Conservation (phyloP, 495 filamentous ascomycete species). For the Xylaria flabelliformis region DNA sequence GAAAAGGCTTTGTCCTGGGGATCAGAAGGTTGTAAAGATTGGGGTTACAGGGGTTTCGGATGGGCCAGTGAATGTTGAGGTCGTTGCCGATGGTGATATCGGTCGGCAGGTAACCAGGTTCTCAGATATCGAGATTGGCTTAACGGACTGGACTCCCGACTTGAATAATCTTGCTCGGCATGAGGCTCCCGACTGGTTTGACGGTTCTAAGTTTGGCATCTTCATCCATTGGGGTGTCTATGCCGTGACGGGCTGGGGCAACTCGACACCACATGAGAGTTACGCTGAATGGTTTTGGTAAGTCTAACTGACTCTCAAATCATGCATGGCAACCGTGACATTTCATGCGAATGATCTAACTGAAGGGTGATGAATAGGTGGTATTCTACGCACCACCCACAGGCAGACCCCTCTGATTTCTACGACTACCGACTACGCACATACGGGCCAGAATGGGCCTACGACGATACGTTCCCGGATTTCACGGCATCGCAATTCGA, state of each 20-base stretch:
- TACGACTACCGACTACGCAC: conserved; percentile 58
- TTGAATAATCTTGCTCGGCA: conserved; percentile 48
- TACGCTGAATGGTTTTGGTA: conserved; percentile 63
- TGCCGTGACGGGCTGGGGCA: conserved; percentile 62
- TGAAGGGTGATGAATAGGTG: conserved; percentile 27
- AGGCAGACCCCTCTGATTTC: conserved; percentile 40
- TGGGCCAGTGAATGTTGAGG: conserved; percentile 23
- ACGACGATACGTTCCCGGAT: conserved; percentile 62
- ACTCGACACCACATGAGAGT: conserved; percentile 53
- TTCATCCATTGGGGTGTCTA: conserved; percentile 66
- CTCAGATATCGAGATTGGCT: conserved; percentile 36
- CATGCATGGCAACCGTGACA: neutral
- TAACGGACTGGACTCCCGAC: conserved; percentile 41
- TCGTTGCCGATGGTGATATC: conserved; percentile 24
- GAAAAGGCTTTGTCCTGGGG: conserved; percentile 59
- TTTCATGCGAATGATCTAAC: neutral
- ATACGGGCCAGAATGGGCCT: conserved; percentile 57
- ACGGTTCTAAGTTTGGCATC: conserved; percentile 61
- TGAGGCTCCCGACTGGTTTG: conserved; percentile 60
- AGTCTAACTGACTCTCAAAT: neutral
- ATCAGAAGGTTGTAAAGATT: conserved; percentile 56
- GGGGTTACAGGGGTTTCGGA: conserved; percentile 46
- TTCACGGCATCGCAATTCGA: conserved; percentile 58
- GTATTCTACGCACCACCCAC: conserved; percentile 44
- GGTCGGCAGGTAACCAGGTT: conserved; percentile 13